Evolutionary conservation across 345 rosid genomes (phyloP), one percentile per base, ranked within the genome.

Genomic region (Hevea brasiliensis): DNA sequence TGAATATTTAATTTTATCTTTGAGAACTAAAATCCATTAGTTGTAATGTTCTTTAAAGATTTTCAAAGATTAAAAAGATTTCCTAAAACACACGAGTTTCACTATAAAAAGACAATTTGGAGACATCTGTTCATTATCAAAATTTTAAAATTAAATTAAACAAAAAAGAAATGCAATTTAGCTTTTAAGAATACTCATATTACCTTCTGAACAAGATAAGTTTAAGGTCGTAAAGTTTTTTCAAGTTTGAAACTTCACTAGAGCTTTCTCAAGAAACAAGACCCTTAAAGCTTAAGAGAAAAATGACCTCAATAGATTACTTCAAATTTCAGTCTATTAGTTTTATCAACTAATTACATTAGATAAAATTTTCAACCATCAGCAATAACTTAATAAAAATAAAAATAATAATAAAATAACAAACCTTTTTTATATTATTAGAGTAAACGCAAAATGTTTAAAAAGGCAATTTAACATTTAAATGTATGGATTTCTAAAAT

Each of bases 161-260:
- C 20, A 7, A 63, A 63, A 40, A 62, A 8, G 14, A 3, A 1
- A 59, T 59, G 7, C 9, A 29, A 27, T 60, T 41, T n/a, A 23
- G 18, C 47, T 41, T 63, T 20, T 45, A 63, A 63, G 26, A 37
- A 20, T 37, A 35, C 2, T 61, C 13, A 17, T 23, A 20, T 21
- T 62, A 64, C 47, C 67, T 62, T 62, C 44, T 64, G 68, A 29
- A 41, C 53, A 64, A 37, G 0, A 64, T 13, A 64, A 64, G 48
- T 2, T 8, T 9, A 15, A 24, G 7, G 6, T 15, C 3, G n/a
- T 15, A 15, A 50, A 4, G n/a, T 15, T 50, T 50, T 18, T 50
- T 50, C 55, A 17, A 18, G 18, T 50, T 20, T 50, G 20, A 50
- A 50, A 50, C 55, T 15, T 50, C 5, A 50, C 4, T 15, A 18